Evolutionary conservation across 2,329 filamentous ascomycete genomes (phyloP).

Genomic region (Annulohypoxylon truncatum): DNA sequence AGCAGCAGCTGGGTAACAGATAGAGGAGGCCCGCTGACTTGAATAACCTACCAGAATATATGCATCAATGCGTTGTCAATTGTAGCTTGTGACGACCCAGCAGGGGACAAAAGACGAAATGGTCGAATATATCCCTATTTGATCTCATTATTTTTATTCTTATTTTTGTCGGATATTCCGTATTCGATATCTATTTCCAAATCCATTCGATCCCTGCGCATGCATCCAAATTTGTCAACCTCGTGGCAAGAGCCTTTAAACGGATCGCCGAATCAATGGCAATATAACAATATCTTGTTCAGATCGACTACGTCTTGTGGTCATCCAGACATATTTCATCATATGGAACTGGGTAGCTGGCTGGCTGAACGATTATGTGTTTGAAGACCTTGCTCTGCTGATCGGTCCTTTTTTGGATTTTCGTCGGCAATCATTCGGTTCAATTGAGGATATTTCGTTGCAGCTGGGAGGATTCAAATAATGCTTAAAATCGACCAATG

Average conservation of each 20-base stretch:
- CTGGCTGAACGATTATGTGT: background rate
- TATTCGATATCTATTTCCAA: background rate
- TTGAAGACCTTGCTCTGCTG: slow-evolving; percentile 3
- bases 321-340: background rate
- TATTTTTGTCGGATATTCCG: slow-evolving; percentile 1
- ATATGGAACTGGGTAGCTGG: slow-evolving; percentile 1
- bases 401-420: slow-evolving; percentile 41
- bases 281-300: background rate
- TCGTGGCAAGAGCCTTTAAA: background rate
- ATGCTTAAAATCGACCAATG: background rate
- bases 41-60: slow-evolving; percentile 32
- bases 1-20: background rate
- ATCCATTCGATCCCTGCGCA: background rate
- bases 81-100: slow-evolving; percentile 37
- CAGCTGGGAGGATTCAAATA: background rate
- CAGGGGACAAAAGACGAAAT: slow-evolving; percentile 25
- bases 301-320: background rate
- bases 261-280: background rate
- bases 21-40: slow-evolving; percentile 36
- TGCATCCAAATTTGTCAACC: slow-evolving; percentile 5
- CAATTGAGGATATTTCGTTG: slow-evolving; percentile 29
- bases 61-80: slow-evolving; percentile 42
- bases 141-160: background rate
- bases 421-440: slow-evolving; percentile 39
- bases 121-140: background rate